Percentiles rank a stretch among this genome's conserved stretches.
phyloP scores from a whole-genome alignment of 257 asterid genomes.

The Plantago major region DNA sequence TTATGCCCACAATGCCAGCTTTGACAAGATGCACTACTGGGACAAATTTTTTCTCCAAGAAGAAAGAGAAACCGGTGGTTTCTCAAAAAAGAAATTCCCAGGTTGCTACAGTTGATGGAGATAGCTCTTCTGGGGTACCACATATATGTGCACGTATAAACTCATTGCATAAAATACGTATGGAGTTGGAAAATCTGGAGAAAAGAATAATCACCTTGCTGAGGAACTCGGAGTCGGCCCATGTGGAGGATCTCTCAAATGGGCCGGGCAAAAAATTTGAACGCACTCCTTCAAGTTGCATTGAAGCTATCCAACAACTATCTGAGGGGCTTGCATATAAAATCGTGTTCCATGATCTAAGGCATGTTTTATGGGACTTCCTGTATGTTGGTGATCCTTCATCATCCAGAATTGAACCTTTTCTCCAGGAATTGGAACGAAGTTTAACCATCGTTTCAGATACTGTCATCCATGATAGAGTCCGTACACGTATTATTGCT shows the following conservation, averaged over 20 bases:
- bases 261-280: slow-evolving; percentile 72
- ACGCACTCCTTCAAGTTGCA: slow-evolving; percentile 71
- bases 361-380: slow-evolving; percentile 64
- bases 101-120: slow-evolving; percentile 69
- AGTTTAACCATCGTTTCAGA: slow-evolving; percentile 62
- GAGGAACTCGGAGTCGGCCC: slow-evolving; percentile 92
- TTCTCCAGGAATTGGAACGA: slow-evolving; percentile 74
- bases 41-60: slow-evolving; percentile 67
- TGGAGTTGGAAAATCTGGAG: slow-evolving; percentile 75
- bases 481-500: slow-evolving; percentile 69
- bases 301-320: slow-evolving; percentile 82
- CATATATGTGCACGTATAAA: slow-evolving; percentile 87
- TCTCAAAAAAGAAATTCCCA: slow-evolving; percentile 67
- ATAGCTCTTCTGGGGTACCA: slow-evolving; percentile 52
- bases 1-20: slow-evolving; percentile 84
- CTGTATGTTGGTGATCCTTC: slow-evolving; percentile 79
- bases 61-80: slow-evolving; percentile 60
- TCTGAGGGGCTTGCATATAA: slow-evolving; percentile 73
- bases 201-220: slow-evolving; percentile 78
- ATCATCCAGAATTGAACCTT: slow-evolving; percentile 77
- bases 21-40: slow-evolving; percentile 76
- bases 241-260: slow-evolving; percentile 70
- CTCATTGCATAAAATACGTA: slow-evolving; percentile 67
- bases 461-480: slow-evolving; percentile 57
- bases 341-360: slow-evolving; percentile 71